Evolutionary conservation across 805 yeast species (phyloP), one percentile per base, ranked within the genome.

Genomic region (Metschnikowia dekortorum): DNA sequence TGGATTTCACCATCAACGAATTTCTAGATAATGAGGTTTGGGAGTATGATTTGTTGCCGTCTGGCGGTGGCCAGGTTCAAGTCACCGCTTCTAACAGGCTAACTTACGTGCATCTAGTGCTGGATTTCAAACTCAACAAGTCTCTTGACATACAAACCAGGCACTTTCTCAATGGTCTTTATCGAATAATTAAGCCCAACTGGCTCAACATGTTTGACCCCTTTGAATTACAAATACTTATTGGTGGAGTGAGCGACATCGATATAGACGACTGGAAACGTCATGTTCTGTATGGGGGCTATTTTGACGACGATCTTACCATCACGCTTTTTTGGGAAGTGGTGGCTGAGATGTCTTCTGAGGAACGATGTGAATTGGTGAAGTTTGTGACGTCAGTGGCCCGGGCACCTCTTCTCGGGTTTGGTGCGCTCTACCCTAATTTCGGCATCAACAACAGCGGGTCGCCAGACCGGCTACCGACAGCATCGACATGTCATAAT

Each of bases 371-470:
- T 18, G 78, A 80, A 46, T 78, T 94, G 49, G 68, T 94, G 29
- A 88, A 88, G 63, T 94, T 92, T 70, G 97, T 89, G 29, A 94
- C 98, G 0, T 87, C 97, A 0, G 96, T 89, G 1, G 85, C 96
- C 1, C 78, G 91, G 52, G 96, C 96, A 0, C 99, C 99, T 1
- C 71, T 94, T 38, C 74, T 89, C 28, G 99, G 99, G 0, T 92
- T 94, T 63, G 74, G 78, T 43, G 58, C 60, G 11, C 55, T 64
- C 32, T 71, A 69, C 31, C 99, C 99, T 0, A 74, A 73, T 48
- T 89, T 94, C 66, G 96, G 96, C 1, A 85, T 94, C 43, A 66
- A 88, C 36, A 83, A 83, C 55, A 76, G 84, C 0, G 94, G 92
- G 0, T 50, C 51, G 6, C 54, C 65, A 13, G 80, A 79, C 29